Evolutionary conservation across 192 early-diverging fungal genomes (phyloP).

Genomic region (Spinellus fusiger): DNA sequence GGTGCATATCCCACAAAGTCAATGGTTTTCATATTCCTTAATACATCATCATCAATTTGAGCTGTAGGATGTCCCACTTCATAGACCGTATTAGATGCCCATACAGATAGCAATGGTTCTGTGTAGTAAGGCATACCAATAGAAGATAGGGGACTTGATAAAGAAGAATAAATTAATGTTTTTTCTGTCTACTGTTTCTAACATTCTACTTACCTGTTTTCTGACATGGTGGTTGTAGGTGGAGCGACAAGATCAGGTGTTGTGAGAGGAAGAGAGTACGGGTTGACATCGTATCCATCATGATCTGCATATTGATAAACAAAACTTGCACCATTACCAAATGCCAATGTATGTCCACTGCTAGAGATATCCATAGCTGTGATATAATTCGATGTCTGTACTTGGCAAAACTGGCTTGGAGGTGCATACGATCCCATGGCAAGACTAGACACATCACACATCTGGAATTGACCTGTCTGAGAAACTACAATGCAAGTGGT

Average conservation of each 20-base stretch:
- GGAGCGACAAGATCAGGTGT: slow-evolving; percentile 42
- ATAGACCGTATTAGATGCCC: slow-evolving; percentile 60
- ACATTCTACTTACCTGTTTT: slow-evolving; percentile 38
- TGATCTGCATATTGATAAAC: slow-evolving; percentile 76
- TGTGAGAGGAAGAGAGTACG: slow-evolving; percentile 51
- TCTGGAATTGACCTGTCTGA: slow-evolving; percentile 62
- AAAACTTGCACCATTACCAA: slow-evolving; percentile 73
- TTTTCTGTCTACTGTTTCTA: background rate
- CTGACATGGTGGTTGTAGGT: slow-evolving; percentile 40
- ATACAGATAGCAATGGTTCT: slow-evolving; percentile 72
- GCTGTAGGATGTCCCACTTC: slow-evolving; percentile 70
- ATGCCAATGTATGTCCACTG: slow-evolving; percentile 68
- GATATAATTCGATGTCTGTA: slow-evolving; percentile 54
- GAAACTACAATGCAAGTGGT: slow-evolving; percentile 60
- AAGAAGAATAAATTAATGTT: no score
- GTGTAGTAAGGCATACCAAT: slow-evolving; percentile 78
- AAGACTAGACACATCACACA: slow-evolving; percentile 56
- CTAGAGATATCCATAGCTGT: slow-evolving; percentile 74
- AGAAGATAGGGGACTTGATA: slow-evolving; percentile 54
- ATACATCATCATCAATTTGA: slow-evolving; percentile 67
- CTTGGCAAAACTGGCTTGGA: slow-evolving; percentile 48
- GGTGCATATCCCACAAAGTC: slow-evolving; percentile 94
- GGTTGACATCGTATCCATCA: slow-evolving; percentile 59
- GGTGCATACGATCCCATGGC: slow-evolving; percentile 29
- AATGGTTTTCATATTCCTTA: slow-evolving; percentile 78